Conservation (phyloP, 2,329 filamentous ascomycete genomes). For the Pyrenophora teres region DNA sequence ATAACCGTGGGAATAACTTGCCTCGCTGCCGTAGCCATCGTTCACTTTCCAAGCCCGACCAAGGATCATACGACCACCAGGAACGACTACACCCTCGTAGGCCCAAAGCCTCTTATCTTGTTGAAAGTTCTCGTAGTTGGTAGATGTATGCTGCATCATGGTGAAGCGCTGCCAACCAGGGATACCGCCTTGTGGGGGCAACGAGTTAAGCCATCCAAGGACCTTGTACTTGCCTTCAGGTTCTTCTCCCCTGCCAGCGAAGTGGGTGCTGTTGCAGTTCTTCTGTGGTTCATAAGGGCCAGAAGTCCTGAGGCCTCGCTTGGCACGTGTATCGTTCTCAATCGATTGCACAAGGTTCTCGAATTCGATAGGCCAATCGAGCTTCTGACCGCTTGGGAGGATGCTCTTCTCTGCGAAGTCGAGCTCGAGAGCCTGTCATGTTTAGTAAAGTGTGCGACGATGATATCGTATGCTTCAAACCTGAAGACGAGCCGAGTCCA, state of each 20-base stretch:
- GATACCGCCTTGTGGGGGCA: constrained; percentile 54
- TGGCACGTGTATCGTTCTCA: constrained; percentile 15
- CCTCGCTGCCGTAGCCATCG: constrained; percentile 26
- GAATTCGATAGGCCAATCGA: constrained; percentile 48
- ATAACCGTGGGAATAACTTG: constrained; percentile 14
- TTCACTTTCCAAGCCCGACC: constrained; percentile 55
- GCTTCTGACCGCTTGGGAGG: constrained; percentile 14
- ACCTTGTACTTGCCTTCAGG: constrained; percentile 39
- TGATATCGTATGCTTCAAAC: constrained; percentile 17
- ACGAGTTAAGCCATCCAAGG: constrained; percentile 56
- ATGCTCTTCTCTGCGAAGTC: constrained; percentile 26
- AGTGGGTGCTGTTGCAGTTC: constrained; percentile 34
- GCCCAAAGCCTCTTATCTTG: constrained; percentile 51
- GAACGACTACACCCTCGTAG: constrained; percentile 56
- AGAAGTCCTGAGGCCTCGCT: constrained; percentile 14
- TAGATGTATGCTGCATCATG: constrained; percentile 58
- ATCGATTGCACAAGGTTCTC: constrained; percentile 49
- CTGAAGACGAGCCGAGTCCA: constrained; percentile 37
- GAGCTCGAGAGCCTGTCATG: constrained; percentile 40
- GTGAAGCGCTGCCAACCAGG: constrained; percentile 60
- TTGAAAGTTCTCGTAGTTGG: constrained; percentile 33
- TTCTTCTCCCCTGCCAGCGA: constrained; percentile 49
- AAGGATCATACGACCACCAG: constrained; percentile 53
- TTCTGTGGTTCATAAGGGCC: constrained; percentile 12
- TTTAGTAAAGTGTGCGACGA: constrained; percentile 14